phyloP scores from a whole-genome alignment of 352 stramenopile species.

The Bremia lactucae region DNA sequence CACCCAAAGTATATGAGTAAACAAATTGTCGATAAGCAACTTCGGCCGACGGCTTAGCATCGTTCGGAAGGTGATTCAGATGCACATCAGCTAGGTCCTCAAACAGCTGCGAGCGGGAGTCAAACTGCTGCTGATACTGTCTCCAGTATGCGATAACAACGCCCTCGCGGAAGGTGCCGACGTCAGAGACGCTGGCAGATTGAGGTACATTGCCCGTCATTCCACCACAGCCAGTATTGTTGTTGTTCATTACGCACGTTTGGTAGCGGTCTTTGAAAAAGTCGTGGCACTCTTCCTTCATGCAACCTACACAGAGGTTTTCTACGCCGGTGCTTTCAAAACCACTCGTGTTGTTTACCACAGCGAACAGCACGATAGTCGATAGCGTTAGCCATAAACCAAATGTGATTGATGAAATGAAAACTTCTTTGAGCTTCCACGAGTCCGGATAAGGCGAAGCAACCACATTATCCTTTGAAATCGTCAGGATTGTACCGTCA shows the following conservation, averaged over 20 bases:
- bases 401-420: constrained; percentile 56
- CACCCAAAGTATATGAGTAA: constrained; percentile 42
- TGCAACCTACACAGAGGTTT: constrained; percentile 51
- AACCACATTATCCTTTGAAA: constrained; percentile 69
- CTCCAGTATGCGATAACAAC: constrained; percentile 33
- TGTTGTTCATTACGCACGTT: constrained; percentile 30
- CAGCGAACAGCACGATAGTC: constrained; percentile 46
- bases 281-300: constrained; percentile 43
- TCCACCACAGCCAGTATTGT: constrained; percentile 46
- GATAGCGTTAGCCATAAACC: constrained; percentile 55
- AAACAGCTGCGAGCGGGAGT: constrained; percentile 39
- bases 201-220: constrained; percentile 42
- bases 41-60: constrained; percentile 27
- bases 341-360: constrained; percentile 48
- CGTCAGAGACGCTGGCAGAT: constrained; percentile 18
- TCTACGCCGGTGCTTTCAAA: constrained; percentile 42
- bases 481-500: constrained; percentile 79
- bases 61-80: constrained; percentile 34
- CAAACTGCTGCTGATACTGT: constrained; percentile 35
- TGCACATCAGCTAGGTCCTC: constrained; percentile 44
- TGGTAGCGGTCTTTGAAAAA: constrained; percentile 49
- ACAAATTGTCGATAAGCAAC: constrained; percentile 46
- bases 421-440: constrained; percentile 63
- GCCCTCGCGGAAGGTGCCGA: constrained; percentile 29
- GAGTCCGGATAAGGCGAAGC: constrained; percentile 50